Conservation (phyloP, 139 green algal species). For the Eudorina sp. region DNA sequence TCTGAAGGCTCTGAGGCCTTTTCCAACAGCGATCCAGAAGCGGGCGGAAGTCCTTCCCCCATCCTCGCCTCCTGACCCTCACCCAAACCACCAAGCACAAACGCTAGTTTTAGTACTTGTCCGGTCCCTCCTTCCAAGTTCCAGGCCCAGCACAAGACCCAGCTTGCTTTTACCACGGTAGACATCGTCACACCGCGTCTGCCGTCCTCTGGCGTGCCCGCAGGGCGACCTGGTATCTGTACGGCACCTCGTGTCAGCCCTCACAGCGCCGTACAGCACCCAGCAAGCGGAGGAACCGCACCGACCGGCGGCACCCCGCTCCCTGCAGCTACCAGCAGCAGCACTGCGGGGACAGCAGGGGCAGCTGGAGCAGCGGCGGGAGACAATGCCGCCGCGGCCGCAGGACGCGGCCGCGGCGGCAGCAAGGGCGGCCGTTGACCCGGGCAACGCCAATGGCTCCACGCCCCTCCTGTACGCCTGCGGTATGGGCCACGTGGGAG, state of each 20-base stretch:
- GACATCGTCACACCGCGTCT: background rate
- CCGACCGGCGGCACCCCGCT: background rate
- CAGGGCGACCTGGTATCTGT: constrained; percentile 13
- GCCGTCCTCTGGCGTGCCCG: background rate
- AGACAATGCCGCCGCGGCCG: background rate
- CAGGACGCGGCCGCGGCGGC: background rate
- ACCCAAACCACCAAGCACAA: too few species aligned
- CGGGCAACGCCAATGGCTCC: constrained; percentile 10
- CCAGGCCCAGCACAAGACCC: too few species aligned
- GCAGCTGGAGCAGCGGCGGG: background rate
- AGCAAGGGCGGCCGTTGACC: background rate
- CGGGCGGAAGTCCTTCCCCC: too few species aligned
- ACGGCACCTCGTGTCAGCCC: constrained; percentile 17
- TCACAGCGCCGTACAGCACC: background rate
- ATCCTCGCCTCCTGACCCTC: too few species aligned
- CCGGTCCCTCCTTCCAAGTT: too few species aligned
- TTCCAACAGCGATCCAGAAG: too few species aligned
- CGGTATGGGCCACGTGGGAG: constrained; percentile 11
- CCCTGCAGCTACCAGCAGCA: background rate
- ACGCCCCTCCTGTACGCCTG: constrained; percentile 32
- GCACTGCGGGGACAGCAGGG: background rate
- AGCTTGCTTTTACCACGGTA: background rate
- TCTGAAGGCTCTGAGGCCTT: too few species aligned
- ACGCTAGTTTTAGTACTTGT: too few species aligned
- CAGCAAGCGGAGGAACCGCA: background rate